Evolutionary conservation across 805 yeast species (phyloP), one percentile per base, ranked within the genome.

Genomic region (Teunomyces gatunensis): DNA sequence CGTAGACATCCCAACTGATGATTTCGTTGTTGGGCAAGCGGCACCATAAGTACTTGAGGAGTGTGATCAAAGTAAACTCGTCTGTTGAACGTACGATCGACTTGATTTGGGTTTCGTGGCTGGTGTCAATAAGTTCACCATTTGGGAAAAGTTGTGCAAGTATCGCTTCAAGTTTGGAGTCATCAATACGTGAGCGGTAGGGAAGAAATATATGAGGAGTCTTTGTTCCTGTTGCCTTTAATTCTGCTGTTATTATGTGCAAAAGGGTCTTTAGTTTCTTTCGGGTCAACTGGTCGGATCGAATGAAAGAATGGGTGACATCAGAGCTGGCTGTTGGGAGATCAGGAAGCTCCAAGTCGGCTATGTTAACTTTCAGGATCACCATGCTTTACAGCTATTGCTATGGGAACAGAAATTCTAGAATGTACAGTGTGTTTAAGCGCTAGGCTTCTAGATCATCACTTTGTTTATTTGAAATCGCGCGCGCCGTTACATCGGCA

Each of bases 1-100:
- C 71, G 63, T 90, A 90, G 0, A 89, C 81, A 47, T 84, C 85
- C 96, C 96, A 89, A 0, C 96, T 94, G 39, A 90, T 82, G 27
- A 90, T 75, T 54, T 90, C 89, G 50, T 80, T 79, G 47, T 84
- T 85, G 6, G 92, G 92, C 17, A 91, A 66, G 49, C 97, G 73
- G 50, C 91, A 80, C 97, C 97, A 90, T 40, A 89, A 72, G 67
- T 87, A 90, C 61, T 89, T 89, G 49, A 90, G 70, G 1, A 85
- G 85, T 47, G 89, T 78, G 32, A 87, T 81, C 35, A 90, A 67
- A 1, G 91, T 85, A 62, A 79, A 84, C 47, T 82, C 89, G 54
- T 87, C 89, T 37, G 63, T 61, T 43, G 69, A 58, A 42, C 73
- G 63, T 4, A 87, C 71, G 2, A 77, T 69, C 23, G 70, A 63